Evolutionary conservation across 2,329 filamentous ascomycete genomes (phyloP).

Genomic region (Cercospora sojina): DNA sequence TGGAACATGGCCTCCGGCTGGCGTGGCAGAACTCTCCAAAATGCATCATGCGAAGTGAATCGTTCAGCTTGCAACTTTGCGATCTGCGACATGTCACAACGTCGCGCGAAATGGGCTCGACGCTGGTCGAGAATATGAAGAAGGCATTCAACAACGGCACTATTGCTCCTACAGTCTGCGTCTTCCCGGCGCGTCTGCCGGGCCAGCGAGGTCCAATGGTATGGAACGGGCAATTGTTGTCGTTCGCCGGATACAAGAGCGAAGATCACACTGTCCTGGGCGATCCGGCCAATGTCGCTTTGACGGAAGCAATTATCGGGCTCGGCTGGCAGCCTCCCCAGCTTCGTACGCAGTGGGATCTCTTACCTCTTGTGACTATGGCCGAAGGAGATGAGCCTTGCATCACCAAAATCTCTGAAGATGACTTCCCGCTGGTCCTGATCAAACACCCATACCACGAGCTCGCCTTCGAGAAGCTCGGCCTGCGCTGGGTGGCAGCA

Average conservation of each 20-base stretch:
- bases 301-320: slow-evolving; percentile 12
- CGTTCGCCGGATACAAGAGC: slow-evolving; percentile 12
- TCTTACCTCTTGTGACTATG: slow-evolving; percentile 16
- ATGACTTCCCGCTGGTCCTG: slow-evolving; percentile 12
- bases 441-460: slow-evolving; percentile 8
- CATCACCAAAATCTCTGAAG: not conserved
- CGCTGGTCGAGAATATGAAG: slow-evolving; percentile 1
- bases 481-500: slow-evolving; percentile 17
- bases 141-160: slow-evolving; percentile 10
- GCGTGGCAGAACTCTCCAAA: slow-evolving; percentile 15
- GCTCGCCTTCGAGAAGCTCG: slow-evolving; percentile 10
- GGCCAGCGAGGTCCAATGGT: slow-evolving; percentile 11
- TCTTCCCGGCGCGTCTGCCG: slow-evolving; percentile 8
- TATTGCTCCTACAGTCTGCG: slow-evolving; percentile 14
- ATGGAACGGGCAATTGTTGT: slow-evolving; percentile 14
- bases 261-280: slow-evolving; percentile 8
- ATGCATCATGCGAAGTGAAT: slow-evolving; percentile 19
- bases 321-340: slow-evolving; percentile 13
- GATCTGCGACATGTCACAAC: slow-evolving; percentile 9
- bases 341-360: slow-evolving; percentile 13
- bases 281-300: slow-evolving; percentile 10
- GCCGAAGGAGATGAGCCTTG: slow-evolving; percentile 11
- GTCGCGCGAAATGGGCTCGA: slow-evolving; percentile 8
- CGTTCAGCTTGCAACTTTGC: slow-evolving; percentile 2
- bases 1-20: slow-evolving; percentile 9